A percentile compares a stretch with the other conserved stretches of the same genome.
phyloP scores from a whole-genome alignment of 2,329 filamentous ascomycete genomes.

The Nemania abortiva region DNA sequence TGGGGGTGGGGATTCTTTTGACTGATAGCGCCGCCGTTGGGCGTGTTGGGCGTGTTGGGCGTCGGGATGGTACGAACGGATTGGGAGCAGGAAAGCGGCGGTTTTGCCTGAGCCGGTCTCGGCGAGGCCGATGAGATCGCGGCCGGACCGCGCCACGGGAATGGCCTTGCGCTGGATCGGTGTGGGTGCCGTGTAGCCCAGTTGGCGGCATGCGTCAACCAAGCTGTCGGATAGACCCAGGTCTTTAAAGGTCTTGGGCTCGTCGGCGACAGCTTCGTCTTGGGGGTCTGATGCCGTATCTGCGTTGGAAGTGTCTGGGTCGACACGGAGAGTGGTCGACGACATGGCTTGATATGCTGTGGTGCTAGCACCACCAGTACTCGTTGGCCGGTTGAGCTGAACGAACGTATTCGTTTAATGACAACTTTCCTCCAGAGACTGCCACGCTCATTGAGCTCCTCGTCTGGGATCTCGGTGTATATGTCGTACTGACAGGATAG shows the following conservation, averaged over 20 bases:
- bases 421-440: no score
- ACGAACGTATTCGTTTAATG: background rate
- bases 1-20: background rate
- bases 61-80: constrained; percentile 53
- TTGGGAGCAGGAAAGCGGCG: constrained; percentile 91
- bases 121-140: constrained; percentile 92
- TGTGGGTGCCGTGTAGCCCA: constrained; percentile 88
- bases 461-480: no score
- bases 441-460: no score
- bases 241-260: constrained; percentile 6
- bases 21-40: no score
- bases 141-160: constrained; percentile 79
- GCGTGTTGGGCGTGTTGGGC: no score
- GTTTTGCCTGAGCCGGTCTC: constrained; percentile 96
- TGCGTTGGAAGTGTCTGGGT: background rate
- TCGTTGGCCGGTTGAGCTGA: background rate
- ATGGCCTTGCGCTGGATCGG: constrained; percentile 91
- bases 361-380: background rate
- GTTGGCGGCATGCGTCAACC: constrained; percentile 85
- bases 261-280: constrained; percentile 1
- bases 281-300: background rate
- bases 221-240: constrained; percentile 69
- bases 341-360: background rate
- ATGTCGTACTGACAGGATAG: background rate
- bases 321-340: background rate